Conservation (phyloP, 1,284 basidiomycete species). For the Rhodotorula sp. region DNA sequence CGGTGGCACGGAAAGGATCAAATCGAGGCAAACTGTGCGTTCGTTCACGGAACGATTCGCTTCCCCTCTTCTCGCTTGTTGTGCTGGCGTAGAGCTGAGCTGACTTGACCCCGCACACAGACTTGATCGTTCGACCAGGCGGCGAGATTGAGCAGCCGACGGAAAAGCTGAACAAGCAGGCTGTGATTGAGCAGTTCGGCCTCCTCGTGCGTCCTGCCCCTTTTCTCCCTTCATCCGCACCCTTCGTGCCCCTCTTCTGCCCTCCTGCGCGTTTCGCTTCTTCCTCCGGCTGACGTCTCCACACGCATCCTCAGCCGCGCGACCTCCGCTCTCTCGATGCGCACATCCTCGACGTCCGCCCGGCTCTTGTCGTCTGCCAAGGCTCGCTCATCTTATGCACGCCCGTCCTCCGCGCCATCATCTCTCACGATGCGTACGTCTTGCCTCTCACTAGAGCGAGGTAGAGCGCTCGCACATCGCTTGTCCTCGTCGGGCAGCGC, state of each 20-base stretch:
- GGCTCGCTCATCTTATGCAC: constrained; percentile 31
- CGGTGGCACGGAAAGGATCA: constrained; percentile 18
- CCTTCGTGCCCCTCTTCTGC: no score
- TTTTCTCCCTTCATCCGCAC: no score
- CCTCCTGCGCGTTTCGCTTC: no score
- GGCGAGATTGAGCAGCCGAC: constrained; percentile 60
- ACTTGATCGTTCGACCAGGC: constrained; percentile 68
- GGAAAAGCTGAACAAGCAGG: constrained; percentile 56
- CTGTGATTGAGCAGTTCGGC: constrained; percentile 22
- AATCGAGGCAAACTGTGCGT: constrained; percentile 22
- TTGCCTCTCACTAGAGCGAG: no score
- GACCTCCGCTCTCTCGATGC: constrained; percentile 38
- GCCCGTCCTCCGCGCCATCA: constrained; percentile 36
- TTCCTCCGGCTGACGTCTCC: no score
- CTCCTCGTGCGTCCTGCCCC: constrained; percentile 7
- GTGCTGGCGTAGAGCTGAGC: no score
- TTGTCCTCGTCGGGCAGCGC: no score
- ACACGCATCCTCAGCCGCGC: constrained; percentile 15
- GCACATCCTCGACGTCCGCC: constrained; percentile 39
- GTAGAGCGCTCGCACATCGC: not conserved
- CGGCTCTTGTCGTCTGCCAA: constrained; percentile 26
- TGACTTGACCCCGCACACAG: constrained; percentile 7
- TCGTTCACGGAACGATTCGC: no score
- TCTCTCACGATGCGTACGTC: constrained; percentile 15
- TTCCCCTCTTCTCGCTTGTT: no score